Percentiles rank a stretch among this genome's conserved stretches.
These are phyloP conservation scores for Trichomonas vaginalis DNA, from an alignment of 208 protist species.

Conservation along the genomic window DNA sequence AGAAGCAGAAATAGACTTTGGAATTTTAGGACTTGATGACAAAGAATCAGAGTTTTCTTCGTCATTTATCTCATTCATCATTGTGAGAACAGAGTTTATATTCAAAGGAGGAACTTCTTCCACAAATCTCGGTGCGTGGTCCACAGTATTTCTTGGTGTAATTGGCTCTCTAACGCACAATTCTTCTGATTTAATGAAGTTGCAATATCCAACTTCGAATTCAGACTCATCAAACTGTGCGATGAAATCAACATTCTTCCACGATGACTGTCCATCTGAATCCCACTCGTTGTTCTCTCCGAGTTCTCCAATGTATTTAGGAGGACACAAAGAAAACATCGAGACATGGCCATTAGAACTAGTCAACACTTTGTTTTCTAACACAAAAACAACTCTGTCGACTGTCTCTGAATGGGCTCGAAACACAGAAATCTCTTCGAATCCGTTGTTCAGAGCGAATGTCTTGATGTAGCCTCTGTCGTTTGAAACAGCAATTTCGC, in stretches of 20 bases:
- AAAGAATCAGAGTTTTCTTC: not conserved
- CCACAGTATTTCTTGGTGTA: not conserved
- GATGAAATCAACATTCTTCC: not conserved
- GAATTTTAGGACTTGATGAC: not conserved
- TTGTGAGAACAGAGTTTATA: not conserved
- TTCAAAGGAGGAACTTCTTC: not conserved
- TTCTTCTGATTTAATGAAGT: not conserved
- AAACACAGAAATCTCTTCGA: not conserved
- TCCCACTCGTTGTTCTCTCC: not conserved
- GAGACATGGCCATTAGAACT: not conserved
- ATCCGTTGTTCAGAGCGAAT: not conserved
- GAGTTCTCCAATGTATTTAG: not conserved
- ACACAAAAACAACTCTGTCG: not conserved
- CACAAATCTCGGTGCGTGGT: not conserved
- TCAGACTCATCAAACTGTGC: not conserved
- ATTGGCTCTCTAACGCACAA: not conserved
- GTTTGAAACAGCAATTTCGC: not conserved
- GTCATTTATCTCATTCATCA: not conserved
- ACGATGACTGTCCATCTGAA: not conserved
- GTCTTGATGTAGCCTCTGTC: not conserved
- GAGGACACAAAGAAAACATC: not conserved
- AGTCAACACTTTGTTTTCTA: not conserved
- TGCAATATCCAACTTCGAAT: not conserved
- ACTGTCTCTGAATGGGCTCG: not conserved
- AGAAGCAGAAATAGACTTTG: not conserved